Percentiles rank a stretch among this genome's conserved stretches.
Evolutionary conservation across 495 filamentous ascomycete species (phyloP).

Genomic region (Aspergillus sclerotiicarbonarius): DNA sequence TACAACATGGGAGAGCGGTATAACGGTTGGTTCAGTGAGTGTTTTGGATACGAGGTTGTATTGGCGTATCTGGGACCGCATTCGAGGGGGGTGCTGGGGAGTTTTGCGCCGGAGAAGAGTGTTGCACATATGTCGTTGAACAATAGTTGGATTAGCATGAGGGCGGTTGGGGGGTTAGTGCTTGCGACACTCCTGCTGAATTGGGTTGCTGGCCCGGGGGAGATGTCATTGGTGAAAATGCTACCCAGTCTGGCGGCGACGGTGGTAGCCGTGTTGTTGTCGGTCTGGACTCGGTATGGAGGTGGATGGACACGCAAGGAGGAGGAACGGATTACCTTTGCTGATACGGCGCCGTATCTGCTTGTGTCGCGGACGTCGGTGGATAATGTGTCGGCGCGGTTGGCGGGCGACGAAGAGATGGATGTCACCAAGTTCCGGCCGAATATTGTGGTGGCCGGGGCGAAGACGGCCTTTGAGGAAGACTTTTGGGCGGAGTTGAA

Average conservation of each 20-base stretch:
- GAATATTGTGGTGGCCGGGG: slow-evolving; percentile 73
- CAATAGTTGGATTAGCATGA: background rate
- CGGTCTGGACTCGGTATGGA: background rate
- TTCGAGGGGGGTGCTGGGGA: slow-evolving; percentile 63
- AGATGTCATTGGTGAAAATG: background rate
- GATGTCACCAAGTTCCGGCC: slow-evolving; percentile 81
- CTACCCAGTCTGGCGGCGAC: background rate
- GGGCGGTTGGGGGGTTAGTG: slow-evolving; percentile 2
- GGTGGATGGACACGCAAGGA: slow-evolving; percentile 13
- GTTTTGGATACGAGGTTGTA: slow-evolving; percentile 65
- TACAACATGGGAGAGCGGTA: slow-evolving; percentile 66
- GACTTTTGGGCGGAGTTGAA: slow-evolving; percentile 78
- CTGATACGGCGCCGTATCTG: slow-evolving; percentile 76
- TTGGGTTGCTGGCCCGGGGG: background rate
- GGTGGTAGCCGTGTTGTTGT: slow-evolving; percentile 3
- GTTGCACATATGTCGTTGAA: slow-evolving; percentile 14
- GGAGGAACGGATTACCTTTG: slow-evolving; percentile 63
- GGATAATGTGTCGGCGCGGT: slow-evolving; percentile 57
- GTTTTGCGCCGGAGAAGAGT: slow-evolving; percentile 36
- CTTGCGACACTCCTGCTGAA: slow-evolving; percentile 12
- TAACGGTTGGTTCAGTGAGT: slow-evolving; percentile 70
- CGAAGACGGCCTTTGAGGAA: slow-evolving; percentile 66
- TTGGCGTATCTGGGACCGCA: slow-evolving; percentile 69
- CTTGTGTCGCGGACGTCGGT: slow-evolving; percentile 71
- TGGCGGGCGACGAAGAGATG: slow-evolving; percentile 56